Percentiles rank a stretch among this genome's conserved stretches.
phyloP scores from a whole-genome alignment of 169 alveolate species.

The Plasmodium malariae region DNA sequence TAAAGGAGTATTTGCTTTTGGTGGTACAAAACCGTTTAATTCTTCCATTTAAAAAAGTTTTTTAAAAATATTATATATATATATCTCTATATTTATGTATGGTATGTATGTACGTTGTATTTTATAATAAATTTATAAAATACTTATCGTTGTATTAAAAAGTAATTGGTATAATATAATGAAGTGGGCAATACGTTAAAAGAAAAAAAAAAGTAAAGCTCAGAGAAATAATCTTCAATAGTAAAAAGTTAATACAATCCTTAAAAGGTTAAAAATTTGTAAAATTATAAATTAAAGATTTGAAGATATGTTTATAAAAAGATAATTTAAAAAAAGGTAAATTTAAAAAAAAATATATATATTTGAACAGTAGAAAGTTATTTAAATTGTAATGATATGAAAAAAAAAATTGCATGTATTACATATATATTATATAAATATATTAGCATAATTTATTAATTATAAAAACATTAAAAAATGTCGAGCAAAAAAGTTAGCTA shows the following conservation, averaged over 20 bases:
- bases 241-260: slow-evolving; percentile 21
- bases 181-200: background rate
- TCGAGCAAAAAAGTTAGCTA: slow-evolving; percentile 29
- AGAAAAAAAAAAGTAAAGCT: slow-evolving; percentile 2
- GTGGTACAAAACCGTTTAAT: slow-evolving; percentile 73
- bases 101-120: slow-evolving; percentile 14
- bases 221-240: background rate
- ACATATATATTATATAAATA: slow-evolving; percentile 6
- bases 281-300: slow-evolving; percentile 9
- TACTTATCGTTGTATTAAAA: background rate
- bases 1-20: slow-evolving; percentile 38
- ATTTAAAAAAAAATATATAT: too few species aligned
- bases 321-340: slow-evolving; percentile 10
- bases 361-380: background rate
- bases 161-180: background rate
- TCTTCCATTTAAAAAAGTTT: slow-evolving; percentile 31
- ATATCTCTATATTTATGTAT: background rate
- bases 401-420: background rate
- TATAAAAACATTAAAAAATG: slow-evolving; percentile 38
- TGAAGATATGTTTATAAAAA: slow-evolving; percentile 8
- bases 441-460: slow-evolving; percentile 2
- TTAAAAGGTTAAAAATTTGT: slow-evolving; percentile 26
- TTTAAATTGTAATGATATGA: slow-evolving; percentile 3
- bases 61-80: background rate
- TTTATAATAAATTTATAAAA: slow-evolving; percentile 5